Conservation (phyloP, 257 asterid species). For the Lavandula angustifolia region DNA sequence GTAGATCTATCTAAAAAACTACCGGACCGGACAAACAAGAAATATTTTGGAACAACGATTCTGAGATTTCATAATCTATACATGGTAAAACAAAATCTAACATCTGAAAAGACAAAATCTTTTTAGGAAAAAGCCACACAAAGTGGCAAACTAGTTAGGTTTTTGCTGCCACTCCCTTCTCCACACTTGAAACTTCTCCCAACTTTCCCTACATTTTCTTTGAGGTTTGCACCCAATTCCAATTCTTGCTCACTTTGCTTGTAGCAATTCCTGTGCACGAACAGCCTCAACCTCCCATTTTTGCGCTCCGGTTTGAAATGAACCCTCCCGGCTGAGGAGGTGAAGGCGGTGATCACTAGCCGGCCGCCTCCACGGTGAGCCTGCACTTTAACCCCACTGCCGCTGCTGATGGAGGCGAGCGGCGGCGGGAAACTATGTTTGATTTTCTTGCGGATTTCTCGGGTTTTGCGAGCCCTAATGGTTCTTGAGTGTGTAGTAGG, state of each 20-base stretch:
- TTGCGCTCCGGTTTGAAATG: constrained; percentile 50
- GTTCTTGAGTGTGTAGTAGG: too few species aligned
- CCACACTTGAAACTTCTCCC: constrained; percentile 46
- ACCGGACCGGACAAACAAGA: too few species aligned
- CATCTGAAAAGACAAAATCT: background rate
- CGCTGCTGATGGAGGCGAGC: constrained; percentile 52
- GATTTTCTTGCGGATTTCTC: constrained; percentile 29
- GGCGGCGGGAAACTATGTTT: constrained; percentile 65
- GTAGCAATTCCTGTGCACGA: constrained; percentile 24
- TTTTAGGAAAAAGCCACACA: constrained; percentile 57
- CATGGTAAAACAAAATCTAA: background rate
- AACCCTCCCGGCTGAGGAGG: constrained; percentile 20
- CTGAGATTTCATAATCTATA: too few species aligned
- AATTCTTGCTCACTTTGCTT: background rate
- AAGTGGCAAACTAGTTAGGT: constrained; percentile 45
- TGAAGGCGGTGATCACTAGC: constrained; percentile 48
- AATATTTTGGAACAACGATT: background rate
- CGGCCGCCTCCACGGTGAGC: constrained; percentile 69
- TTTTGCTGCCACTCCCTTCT: constrained; percentile 40
- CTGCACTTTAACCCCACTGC: constrained; percentile 47
- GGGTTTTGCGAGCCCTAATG: constrained; percentile 25
- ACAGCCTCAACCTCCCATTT: constrained; percentile 67
- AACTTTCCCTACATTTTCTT: constrained; percentile 14
- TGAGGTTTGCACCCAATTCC: constrained; percentile 3
- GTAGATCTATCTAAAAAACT: background rate